Evolutionary conservation across 2,329 filamentous ascomycete species (phyloP), one percentile per base, ranked within the genome.

Genomic region (Claviceps maximensis): DNA sequence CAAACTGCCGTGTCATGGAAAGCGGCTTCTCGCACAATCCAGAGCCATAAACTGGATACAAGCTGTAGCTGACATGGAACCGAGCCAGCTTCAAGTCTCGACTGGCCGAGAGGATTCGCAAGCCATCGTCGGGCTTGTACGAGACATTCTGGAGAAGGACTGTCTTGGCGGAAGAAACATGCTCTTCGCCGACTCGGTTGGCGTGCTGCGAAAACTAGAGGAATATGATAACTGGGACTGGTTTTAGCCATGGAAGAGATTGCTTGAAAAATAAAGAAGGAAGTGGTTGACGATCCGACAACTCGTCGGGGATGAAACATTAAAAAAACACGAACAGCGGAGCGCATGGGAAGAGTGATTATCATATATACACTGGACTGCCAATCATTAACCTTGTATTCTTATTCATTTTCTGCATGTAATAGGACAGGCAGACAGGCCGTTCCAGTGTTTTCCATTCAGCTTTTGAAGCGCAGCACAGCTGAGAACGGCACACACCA

Each of bases 101-200:
- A 62, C 63, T 2, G 67, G 50, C 10, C 13, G 54, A 5, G 57
- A 69, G 27, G 68, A 69, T 46, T 65, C 67, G n/a, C 72, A 74
- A 50, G 73, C 71, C 3, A 69, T 79, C 3, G 69, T 81, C n/a
- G 67, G 71, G 13, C 67, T 79, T 55, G 75, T 74, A 7, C 67
- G 70, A 17, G 65, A 69, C 36, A 63, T 70, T 44, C 63, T 82
- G 44, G 73, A 76, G 59, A 62, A 61, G 44, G 78, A 80, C 50
- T 75, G 73, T 40, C 62, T 73, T 3, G 76, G 74, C 6, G 68
- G 69, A 21, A 68, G 70, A 49, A 79, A 70, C 58, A 71, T 74
- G 47, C 60, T 80, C 49, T 74, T 77, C 45, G 69, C 75, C 25
- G 78, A 82, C 58, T 75, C 77, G 7, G 67, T 78, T 3, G 65